Percentiles rank a stretch among this genome's conserved stretches.
Evolutionary conservation across 805 yeast genomes (phyloP).

Genomic region (Metschnikowia colocasiae): DNA sequence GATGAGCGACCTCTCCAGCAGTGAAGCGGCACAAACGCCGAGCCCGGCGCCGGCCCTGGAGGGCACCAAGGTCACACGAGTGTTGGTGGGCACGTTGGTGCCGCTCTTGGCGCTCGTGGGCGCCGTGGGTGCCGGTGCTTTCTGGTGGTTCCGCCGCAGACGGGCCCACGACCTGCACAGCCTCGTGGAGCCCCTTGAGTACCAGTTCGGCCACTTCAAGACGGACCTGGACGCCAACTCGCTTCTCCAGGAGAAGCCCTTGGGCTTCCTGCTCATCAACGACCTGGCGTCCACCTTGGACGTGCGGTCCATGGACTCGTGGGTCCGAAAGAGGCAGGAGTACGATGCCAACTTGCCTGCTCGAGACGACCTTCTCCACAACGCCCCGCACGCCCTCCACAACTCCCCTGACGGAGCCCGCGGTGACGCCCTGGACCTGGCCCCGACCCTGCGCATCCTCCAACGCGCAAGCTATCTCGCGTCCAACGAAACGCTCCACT

Average conservation of each 20-base stretch:
- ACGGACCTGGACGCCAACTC: conserved; percentile 16
- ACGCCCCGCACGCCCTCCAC: no score
- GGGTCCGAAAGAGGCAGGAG: conserved; percentile 49
- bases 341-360: conserved; percentile 29
- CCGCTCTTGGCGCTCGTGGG: conserved; percentile 29
- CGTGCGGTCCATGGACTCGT: conserved; percentile 47
- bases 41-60: conserved; percentile 4
- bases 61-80: conserved; percentile 20
- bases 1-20: conserved; percentile 26
- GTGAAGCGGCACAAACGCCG: conserved; percentile 14
- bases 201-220: conserved; percentile 18
- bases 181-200: conserved; percentile 12
- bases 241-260: conserved; percentile 11
- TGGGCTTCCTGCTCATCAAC: conserved; percentile 16
- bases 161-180: conserved; percentile 5
- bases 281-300: conserved; percentile 41
- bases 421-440: no score
- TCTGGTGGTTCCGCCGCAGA: conserved; percentile 10
- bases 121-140: conserved; percentile 7
- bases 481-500: conserved; percentile 25
- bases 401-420: no score
- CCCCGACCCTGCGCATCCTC: conserved; percentile 9
- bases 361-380: neutral
- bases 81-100: conserved; percentile 37
- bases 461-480: conserved; percentile 27